Evolutionary conservation across 2,329 filamentous ascomycete genomes (phyloP).

Genomic region (Hypoxylon sp.): DNA sequence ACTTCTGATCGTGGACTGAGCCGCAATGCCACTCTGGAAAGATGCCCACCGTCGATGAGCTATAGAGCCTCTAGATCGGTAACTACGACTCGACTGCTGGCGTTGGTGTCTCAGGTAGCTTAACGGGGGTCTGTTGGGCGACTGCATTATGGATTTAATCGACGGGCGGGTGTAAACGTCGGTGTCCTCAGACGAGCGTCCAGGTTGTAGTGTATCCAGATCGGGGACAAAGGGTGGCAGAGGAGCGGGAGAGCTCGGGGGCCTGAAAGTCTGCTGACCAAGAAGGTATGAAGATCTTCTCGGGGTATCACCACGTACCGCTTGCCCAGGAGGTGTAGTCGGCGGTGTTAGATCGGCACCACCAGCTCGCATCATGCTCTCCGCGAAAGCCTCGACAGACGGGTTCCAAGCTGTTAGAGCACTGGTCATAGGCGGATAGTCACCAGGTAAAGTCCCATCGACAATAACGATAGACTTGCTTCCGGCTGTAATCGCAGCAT

Average conservation of each 20-base stretch:
- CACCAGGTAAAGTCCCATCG: constrained; percentile 67
- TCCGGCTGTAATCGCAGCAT: constrained; percentile 73
- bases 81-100: constrained; percentile 59
- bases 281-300: constrained; percentile 65
- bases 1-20: constrained; percentile 62
- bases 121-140: constrained; percentile 46
- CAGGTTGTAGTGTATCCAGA: constrained; percentile 50
- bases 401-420: constrained; percentile 54
- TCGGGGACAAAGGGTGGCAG: constrained; percentile 60
- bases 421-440: constrained; percentile 62
- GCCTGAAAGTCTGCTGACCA: constrained; percentile 54
- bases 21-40: constrained; percentile 63
- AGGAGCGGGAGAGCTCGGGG: constrained; percentile 50
- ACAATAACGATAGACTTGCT: constrained; percentile 92
- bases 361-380: constrained; percentile 58
- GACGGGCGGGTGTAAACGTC: constrained; percentile 45
- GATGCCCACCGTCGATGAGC: constrained; percentile 67
- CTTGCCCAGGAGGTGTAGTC: constrained; percentile 63
- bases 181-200: constrained; percentile 47
- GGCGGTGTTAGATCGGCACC: constrained; percentile 66
- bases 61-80: constrained; percentile 59
- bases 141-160: constrained; percentile 42
- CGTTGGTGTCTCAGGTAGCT: constrained; percentile 53
- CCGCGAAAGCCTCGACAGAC: constrained; percentile 63
- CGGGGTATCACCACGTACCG: constrained; percentile 51